Evolutionary conservation across 257 asterid genomes (phyloP).

Genomic region (Paulownia fortunei): DNA sequence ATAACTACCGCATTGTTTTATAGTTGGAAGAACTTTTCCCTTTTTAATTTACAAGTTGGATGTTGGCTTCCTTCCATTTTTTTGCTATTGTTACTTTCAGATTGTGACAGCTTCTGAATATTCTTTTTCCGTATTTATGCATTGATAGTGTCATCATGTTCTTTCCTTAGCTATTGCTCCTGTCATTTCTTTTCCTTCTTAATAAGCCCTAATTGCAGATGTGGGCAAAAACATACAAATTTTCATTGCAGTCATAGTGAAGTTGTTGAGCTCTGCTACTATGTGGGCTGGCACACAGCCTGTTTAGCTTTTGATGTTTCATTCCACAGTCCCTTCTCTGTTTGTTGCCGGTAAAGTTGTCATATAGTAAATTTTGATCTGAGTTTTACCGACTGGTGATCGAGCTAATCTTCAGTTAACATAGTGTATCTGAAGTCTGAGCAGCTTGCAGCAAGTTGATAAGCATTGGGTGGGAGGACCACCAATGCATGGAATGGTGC

Average conservation of each 20-base stretch:
- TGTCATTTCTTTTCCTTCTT: too few species aligned
- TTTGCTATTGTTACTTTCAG: background rate
- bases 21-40: background rate
- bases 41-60: background rate
- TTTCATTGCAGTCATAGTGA: too few species aligned
- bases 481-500: slow-evolving; percentile 28
- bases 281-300: too few species aligned
- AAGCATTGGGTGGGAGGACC: slow-evolving; percentile 35
- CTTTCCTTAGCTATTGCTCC: too few species aligned
- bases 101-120: background rate
- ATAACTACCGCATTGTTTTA: background rate
- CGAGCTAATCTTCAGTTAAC: background rate
- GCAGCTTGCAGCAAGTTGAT: slow-evolving; percentile 29
- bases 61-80: background rate
- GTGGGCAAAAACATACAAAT: too few species aligned
- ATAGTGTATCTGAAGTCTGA: background rate
- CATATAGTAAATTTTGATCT: background rate
- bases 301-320: background rate
- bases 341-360: background rate
- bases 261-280: too few species aligned
- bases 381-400: background rate
- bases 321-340: background rate
- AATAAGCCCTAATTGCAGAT: too few species aligned
- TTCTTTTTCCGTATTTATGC: background rate
- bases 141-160: too few species aligned